Evolutionary conservation across 768 basidiomycete genomes (phyloP).

Genomic region (Agrocybe pediades): DNA sequence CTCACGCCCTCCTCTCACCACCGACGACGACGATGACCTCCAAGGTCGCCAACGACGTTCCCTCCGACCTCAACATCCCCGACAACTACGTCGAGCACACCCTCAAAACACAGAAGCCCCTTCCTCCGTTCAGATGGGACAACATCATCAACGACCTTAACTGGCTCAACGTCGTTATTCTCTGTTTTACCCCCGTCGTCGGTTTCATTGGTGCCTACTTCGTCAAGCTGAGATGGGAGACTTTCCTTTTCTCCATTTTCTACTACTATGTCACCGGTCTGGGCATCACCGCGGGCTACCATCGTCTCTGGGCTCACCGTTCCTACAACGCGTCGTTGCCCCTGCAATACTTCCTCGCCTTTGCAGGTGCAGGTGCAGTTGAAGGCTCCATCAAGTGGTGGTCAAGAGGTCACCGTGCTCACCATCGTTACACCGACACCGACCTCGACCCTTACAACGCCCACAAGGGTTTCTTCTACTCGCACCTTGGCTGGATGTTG

Average conservation of each 20-base stretch:
- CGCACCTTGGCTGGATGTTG: conserved; percentile 93
- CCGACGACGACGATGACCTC: conserved; percentile 13
- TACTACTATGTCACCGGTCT: conserved; percentile 60
- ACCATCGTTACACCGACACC: conserved; percentile 96
- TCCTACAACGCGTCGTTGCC: conserved; percentile 89
- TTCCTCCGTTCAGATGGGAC: conserved; percentile 66
- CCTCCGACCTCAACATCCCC: conserved; percentile 62
- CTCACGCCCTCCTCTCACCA: conserved; percentile 11
- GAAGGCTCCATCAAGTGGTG: conserved; percentile 99
- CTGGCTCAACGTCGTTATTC: conserved; percentile 75
- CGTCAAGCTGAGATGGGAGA: conserved; percentile 71
- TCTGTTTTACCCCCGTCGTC: conserved; percentile 73
- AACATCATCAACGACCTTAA: conserved; percentile 67
- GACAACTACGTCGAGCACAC: conserved; percentile 85
- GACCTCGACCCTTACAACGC: conserved; percentile 96
- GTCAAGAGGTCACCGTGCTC: conserved; percentile 96
- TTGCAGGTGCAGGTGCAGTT: conserved; percentile 89
- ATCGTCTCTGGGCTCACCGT: conserved; percentile 96
- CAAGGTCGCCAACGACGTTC: conserved; percentile 28
- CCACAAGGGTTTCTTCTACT: conserved; percentile 83
- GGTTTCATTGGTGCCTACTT: conserved; percentile 72
- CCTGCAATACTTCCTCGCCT: conserved; percentile 82
- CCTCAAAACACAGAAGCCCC: conserved; percentile 63
- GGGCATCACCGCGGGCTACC: conserved; percentile 93
- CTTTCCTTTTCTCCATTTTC: conserved; percentile 51